phyloP scores from a whole-genome alignment of 2,329 filamentous ascomycete genomes.

The Epichloe glyceriae region DNA sequence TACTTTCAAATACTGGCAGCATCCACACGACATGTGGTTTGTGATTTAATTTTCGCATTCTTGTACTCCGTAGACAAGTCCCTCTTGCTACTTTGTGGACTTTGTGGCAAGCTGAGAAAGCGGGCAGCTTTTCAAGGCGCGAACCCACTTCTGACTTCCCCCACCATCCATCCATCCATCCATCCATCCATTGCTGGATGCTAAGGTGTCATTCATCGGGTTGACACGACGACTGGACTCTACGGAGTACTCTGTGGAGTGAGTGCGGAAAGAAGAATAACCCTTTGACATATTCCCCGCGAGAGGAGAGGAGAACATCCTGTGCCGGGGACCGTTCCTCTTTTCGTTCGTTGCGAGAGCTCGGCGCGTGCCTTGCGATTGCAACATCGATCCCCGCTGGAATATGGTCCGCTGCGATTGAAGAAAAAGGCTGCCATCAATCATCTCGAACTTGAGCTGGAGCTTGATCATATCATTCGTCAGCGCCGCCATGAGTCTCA shows the following conservation, averaged over 20 bases:
- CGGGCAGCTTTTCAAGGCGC: neutral
- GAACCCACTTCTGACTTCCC: neutral
- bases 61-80: no score
- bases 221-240: neutral
- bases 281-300: neutral
- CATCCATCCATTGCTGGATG: neutral
- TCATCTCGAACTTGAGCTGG: neutral
- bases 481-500: conserved; percentile 32
- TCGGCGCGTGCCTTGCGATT: neutral
- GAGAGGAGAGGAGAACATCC: neutral
- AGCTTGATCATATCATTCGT: conserved; percentile 2
- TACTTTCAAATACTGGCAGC: neutral
- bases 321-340: neutral
- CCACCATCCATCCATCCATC: neutral
- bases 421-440: neutral
- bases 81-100: no score
- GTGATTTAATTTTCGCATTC: no score
- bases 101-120: neutral
- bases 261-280: neutral
- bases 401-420: neutral
- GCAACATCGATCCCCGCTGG: neutral
- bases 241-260: neutral
- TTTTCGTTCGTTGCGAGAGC: neutral
- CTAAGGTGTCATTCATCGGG: neutral
- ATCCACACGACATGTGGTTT: no score